A percentile compares a stretch with the other conserved stretches of the same genome.
phyloP scores from a whole-genome alignment of 2,329 filamentous ascomycete genomes.

The Parascedosporium putredinis region DNA sequence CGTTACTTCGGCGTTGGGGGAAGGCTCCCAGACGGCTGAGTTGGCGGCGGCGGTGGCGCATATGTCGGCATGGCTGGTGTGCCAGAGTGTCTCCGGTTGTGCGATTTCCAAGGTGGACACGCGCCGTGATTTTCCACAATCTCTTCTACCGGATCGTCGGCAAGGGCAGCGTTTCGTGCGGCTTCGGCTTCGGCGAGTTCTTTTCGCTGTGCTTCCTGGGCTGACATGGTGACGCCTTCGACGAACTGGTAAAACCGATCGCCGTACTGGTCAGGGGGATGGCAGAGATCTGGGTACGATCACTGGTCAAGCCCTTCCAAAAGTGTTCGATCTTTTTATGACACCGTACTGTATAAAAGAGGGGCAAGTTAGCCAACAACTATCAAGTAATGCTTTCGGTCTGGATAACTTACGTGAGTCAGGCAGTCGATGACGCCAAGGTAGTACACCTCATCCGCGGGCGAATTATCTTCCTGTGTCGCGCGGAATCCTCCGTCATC shows the following conservation, averaged over 20 bases:
- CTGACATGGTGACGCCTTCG: slow-evolving; percentile 78
- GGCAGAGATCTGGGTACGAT: slow-evolving; percentile 82
- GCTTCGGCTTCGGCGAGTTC: slow-evolving; percentile 46
- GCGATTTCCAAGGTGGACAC: slow-evolving; percentile 26
- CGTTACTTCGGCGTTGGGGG: slow-evolving; percentile 40
- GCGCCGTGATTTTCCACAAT: slow-evolving; percentile 23
- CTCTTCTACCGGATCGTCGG: slow-evolving; percentile 17
- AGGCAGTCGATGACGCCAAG: slow-evolving; percentile 96
- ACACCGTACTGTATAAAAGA: slow-evolving; percentile 63
- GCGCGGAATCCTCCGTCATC: slow-evolving; percentile 91
- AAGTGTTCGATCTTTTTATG: slow-evolving; percentile 94
- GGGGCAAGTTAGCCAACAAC: slow-evolving; percentile 5
- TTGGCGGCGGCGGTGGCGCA: slow-evolving; percentile 31
- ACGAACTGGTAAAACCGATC: slow-evolving; percentile 93
- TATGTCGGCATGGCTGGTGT: slow-evolving; percentile 35
- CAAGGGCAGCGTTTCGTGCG: slow-evolving; percentile 38
- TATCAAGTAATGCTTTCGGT: neutral
- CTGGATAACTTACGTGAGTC: slow-evolving; percentile 63
- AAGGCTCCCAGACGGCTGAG: slow-evolving; percentile 16
- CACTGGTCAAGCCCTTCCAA: slow-evolving; percentile 83
- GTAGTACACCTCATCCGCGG: slow-evolving; percentile 92
- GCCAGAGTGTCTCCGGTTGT: slow-evolving; percentile 20
- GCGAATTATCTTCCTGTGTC: slow-evolving; percentile 77
- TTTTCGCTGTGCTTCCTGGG: slow-evolving; percentile 64
- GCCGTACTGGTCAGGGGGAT: slow-evolving; percentile 86